Evolutionary conservation across 129 eudicot genomes (phyloP).

Genomic region (Kitagawia praeruptora): DNA sequence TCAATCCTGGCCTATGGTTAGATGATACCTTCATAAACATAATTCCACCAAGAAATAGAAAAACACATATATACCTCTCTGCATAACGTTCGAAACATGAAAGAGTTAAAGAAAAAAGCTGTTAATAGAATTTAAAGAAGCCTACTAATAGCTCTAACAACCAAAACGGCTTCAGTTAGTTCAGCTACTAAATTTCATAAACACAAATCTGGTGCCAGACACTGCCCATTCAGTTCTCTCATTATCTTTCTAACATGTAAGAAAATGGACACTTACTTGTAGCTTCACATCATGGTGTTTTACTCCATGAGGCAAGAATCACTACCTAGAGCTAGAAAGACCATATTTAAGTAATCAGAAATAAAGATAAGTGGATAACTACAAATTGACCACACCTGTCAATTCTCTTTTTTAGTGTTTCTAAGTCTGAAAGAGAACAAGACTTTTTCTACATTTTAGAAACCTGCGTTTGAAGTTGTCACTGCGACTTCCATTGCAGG

Average conservation of each 20-base stretch:
- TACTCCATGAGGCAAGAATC: background rate
- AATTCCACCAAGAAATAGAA: background rate
- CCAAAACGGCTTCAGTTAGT: background rate
- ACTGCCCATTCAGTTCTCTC: background rate
- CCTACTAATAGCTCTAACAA: background rate
- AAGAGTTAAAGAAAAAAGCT: background rate
- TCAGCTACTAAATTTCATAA: background rate
- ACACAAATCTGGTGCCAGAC: background rate
- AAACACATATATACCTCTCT: background rate
- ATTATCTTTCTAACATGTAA: background rate
- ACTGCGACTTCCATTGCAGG: background rate
- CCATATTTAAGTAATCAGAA: background rate
- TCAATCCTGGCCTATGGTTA: background rate
- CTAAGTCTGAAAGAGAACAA: background rate
- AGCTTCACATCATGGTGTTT: background rate
- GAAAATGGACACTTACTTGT: background rate
- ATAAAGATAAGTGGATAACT: background rate
- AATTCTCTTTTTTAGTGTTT: too few relatives aligned
- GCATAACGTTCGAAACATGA: background rate
- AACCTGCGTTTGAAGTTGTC: background rate
- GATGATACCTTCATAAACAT: background rate
- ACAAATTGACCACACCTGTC: background rate
- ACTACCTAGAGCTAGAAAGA: background rate
- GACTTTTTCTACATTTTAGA: background rate
- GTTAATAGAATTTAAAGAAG: too few relatives aligned